phyloP scores from a whole-genome alignment of 352 stramenopile species.

The Globisporangium emineosum region DNA sequence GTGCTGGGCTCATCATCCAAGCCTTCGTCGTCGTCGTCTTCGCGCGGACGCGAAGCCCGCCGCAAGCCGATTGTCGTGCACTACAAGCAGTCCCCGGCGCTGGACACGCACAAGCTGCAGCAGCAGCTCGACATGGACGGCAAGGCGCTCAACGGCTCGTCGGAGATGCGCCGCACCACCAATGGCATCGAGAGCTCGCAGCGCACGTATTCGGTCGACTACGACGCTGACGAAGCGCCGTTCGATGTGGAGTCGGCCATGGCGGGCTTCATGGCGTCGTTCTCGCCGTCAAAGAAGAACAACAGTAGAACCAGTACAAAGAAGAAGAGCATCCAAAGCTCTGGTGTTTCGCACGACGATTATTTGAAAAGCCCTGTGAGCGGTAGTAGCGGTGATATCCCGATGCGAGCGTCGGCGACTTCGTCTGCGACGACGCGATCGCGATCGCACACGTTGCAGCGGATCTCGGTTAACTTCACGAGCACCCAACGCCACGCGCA shows the following conservation, averaged over 20 bases:
- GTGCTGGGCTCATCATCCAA: background rate
- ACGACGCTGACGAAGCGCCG: background rate
- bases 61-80: conserved; percentile 34
- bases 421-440: conserved; percentile 22
- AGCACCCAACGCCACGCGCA: conserved; percentile 14
- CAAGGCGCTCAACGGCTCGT: background rate
- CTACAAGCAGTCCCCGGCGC: conserved; percentile 18
- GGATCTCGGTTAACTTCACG: conserved; percentile 20
- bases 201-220: conserved; percentile 14
- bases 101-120: background rate
- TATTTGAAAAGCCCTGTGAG: background rate
- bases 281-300: conserved; percentile 13
- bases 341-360: background rate
- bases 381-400: background rate
- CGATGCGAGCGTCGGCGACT: conserved; percentile 8
- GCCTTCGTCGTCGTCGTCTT: conserved; percentile 13
- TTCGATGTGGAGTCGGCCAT: conserved; percentile 27
- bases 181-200: conserved; percentile 7
- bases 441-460: conserved; percentile 29
- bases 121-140: conserved; percentile 7
- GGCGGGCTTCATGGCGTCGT: conserved; percentile 26
- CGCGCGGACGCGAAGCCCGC: conserved; percentile 23
- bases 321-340: background rate
- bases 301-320: background rate
- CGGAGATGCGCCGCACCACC: background rate